Evolutionary conservation across 2,329 filamentous ascomycete genomes (phyloP).

Genomic region (Microdochium paspali): DNA sequence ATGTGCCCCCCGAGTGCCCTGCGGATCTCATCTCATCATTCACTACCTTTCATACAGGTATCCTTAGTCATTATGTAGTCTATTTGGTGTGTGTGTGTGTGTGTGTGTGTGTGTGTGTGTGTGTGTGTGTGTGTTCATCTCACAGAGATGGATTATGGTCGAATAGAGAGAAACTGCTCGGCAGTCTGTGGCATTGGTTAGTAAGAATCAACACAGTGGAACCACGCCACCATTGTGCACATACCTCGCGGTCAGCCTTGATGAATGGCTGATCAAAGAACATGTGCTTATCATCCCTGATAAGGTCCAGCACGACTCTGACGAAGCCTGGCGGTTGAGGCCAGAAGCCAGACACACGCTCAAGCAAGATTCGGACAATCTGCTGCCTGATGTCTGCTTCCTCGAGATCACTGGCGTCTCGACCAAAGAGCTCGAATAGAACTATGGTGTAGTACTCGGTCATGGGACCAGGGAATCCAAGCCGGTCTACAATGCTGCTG

Average conservation of each 20-base stretch:
- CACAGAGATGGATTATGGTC: not conserved
- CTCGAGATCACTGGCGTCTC: conserved; percentile 63
- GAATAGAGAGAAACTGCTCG: not conserved
- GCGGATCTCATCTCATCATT: not conserved
- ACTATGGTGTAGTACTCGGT: conserved; percentile 90
- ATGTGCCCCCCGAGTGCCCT: not conserved
- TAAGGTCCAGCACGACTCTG: conserved; percentile 76
- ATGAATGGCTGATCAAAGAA: conserved; percentile 93
- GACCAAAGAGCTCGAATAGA: conserved; percentile 75
- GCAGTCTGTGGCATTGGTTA: not conserved
- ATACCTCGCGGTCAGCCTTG: conserved; percentile 79
- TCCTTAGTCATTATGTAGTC: not conserved
- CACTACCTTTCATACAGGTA: not conserved
- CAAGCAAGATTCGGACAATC: conserved; percentile 79
- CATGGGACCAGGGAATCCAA: conserved; percentile 80
- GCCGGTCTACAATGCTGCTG: conserved; percentile 78
- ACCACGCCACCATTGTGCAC: not conserved
- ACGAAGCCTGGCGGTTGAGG: conserved; percentile 95
- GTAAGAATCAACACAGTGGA: not conserved
- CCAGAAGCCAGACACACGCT: conserved; percentile 79
- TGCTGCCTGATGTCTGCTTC: conserved; percentile 80
- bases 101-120: too few species aligned
- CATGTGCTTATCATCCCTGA: conserved; percentile 83
- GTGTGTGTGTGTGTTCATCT: not conserved
- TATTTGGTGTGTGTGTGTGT: too few species aligned